These are phyloP conservation scores for Peterozyma toletana DNA, from an alignment of 805 yeast species.

Conservation along the genomic window DNA sequence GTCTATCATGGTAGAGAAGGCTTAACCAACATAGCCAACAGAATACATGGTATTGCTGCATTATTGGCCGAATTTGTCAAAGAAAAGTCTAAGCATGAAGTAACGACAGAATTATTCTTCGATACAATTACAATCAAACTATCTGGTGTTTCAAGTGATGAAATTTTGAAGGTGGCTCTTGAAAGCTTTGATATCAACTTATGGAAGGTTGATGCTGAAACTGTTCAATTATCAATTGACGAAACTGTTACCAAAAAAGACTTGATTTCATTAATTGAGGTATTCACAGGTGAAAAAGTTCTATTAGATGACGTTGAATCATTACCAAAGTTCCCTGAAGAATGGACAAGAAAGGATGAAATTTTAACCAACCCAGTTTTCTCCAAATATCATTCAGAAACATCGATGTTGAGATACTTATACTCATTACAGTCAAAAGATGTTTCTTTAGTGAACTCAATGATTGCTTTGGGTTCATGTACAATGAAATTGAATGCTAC, in stretches of 20 bases:
- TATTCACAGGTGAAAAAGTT: slow-evolving; percentile 45
- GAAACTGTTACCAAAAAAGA: slow-evolving; percentile 73
- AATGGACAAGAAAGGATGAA: slow-evolving; percentile 46
- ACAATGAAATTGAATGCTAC: slow-evolving; percentile 97
- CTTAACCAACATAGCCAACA: slow-evolving; percentile 64
- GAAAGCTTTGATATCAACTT: slow-evolving; percentile 63
- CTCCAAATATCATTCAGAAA: slow-evolving; percentile 85
- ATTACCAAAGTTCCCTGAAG: slow-evolving; percentile 44
- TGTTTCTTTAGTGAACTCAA: slow-evolving; percentile 87
- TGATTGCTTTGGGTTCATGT: slow-evolving; percentile 97
- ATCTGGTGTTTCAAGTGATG: slow-evolving; percentile 43
- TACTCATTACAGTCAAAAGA: slow-evolving; percentile 82
- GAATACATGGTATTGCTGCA: slow-evolving; percentile 70
- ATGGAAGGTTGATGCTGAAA: slow-evolving; percentile 52
- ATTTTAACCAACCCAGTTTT: slow-evolving; percentile 72
- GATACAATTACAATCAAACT: slow-evolving; percentile 76
- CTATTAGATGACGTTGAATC: slow-evolving; percentile 16
- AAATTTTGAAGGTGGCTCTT: slow-evolving; percentile 51
- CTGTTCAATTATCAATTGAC: slow-evolving; percentile 80
- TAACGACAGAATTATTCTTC: slow-evolving; percentile 64
- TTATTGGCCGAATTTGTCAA: slow-evolving; percentile 57
- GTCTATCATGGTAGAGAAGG: slow-evolving; percentile 96
- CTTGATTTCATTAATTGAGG: slow-evolving; percentile 42
- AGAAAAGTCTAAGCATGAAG: slow-evolving; percentile 31
- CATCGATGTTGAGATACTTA: slow-evolving; percentile 87